Percentiles rank a stretch among this genome's conserved stretches.
Conservation (phyloP, 371 early-diverging fungal genomes). For the Mucor lusitanicus region DNA sequence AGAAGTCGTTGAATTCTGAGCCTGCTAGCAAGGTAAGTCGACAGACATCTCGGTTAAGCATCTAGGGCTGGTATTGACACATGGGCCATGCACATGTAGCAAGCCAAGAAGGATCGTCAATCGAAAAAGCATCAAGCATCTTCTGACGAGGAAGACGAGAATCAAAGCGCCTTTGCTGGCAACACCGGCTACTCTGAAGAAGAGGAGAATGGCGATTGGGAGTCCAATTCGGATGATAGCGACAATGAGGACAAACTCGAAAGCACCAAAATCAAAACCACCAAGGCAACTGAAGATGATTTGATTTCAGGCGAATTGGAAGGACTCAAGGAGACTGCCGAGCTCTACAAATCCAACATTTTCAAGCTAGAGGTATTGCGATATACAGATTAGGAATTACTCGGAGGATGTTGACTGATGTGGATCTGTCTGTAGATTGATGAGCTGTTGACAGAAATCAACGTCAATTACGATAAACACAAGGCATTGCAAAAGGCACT, state of each 20-base stretch:
- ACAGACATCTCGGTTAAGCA: neutral
- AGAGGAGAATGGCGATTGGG: constrained; percentile 41
- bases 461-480: constrained; percentile 64
- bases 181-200: constrained; percentile 42
- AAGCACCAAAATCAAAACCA: constrained; percentile 35
- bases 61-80: too few species aligned
- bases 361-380: constrained; percentile 79
- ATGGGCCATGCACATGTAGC: neutral
- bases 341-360: constrained; percentile 88
- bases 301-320: constrained; percentile 86
- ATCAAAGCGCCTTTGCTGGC: constrained; percentile 16
- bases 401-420: neutral
- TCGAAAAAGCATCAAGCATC: constrained; percentile 1
- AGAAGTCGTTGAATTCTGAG: constrained; percentile 10
- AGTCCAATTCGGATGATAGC: constrained; percentile 46
- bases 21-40: constrained; percentile 11
- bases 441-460: constrained; percentile 78
- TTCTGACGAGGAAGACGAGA: constrained; percentile 16
- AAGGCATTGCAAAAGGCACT: constrained; percentile 77
- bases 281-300: constrained; percentile 33
- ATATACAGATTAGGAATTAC: neutral
- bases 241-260: constrained; percentile 51
- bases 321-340: constrained; percentile 78
- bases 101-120: constrained; percentile 22
- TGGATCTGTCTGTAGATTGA: constrained; percentile 58